These are phyloP conservation scores for Thelonectria blattea DNA, from an alignment of 2,329 filamentous ascomycete genomes.

Conservation along the genomic window DNA sequence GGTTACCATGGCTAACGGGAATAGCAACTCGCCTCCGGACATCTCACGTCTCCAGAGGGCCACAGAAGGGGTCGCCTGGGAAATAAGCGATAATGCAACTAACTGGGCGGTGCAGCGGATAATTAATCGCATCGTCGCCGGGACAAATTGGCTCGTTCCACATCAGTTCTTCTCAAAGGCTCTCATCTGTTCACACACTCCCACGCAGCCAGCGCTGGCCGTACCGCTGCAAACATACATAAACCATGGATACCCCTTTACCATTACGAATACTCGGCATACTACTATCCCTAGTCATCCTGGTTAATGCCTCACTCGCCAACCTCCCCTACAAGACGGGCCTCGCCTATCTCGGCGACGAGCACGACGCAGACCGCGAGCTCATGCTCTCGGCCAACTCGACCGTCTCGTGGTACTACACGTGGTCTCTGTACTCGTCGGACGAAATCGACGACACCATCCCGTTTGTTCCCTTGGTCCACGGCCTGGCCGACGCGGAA, in stretches of 20 bases:
- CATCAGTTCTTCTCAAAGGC: too few relatives aligned
- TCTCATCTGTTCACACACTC: background rate
- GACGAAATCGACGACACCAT: constrained; percentile 32
- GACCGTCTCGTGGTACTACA: constrained; percentile 51
- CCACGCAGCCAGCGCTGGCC: background rate
- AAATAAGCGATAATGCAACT: background rate
- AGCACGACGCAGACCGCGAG: constrained; percentile 41
- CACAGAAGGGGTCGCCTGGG: too few relatives aligned
- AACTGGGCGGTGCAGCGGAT: background rate
- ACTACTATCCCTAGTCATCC: background rate
- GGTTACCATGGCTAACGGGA: background rate
- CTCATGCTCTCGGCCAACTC: constrained; percentile 46
- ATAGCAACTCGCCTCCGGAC: background rate
- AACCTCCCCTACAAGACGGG: constrained; percentile 33
- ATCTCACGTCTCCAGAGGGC: too few relatives aligned
- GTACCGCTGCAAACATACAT: background rate
- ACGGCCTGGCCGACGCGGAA: constrained; percentile 44
- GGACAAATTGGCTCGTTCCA: too few relatives aligned
- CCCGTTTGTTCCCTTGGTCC: constrained; percentile 48
- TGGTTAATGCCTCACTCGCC: background rate
- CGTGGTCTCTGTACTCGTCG: constrained; percentile 46
- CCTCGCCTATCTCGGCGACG: constrained; percentile 34
- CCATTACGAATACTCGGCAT: too few relatives aligned
- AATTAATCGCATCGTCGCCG: background rate
- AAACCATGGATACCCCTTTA: too few relatives aligned